Evolutionary conservation across 2,329 filamentous ascomycete genomes (phyloP), one percentile per base, ranked within the genome.

Genomic region (Botryotinia convoluta): DNA sequence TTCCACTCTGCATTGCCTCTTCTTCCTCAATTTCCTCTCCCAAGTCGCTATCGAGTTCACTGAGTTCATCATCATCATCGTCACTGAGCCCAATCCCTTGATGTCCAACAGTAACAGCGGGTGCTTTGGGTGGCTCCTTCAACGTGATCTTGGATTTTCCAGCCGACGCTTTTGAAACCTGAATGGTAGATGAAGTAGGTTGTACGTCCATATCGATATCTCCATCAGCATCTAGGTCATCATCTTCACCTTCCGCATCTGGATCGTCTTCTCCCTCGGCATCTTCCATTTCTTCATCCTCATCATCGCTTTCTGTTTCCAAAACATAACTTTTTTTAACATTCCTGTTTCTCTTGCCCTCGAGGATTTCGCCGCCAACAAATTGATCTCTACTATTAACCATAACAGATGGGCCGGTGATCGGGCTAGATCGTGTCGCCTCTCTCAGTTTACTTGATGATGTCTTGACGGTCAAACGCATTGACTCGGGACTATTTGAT

Each of bases 1-100:
- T 81, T 14, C 82, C 82, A 67, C 76, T 77, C 67, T 78, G 77
- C 74, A 78, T 78, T 26, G 86, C 86, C 65, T 87, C 86, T 62
- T 87, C 86, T 42, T 84, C 83, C 32, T 86, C 85, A 61, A 85
- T 83, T 37, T 86, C 86, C 45, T 86, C 85, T 14, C 80, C 82
- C 61, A 79, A 32, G 37, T 79, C 78, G 37, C 80, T 79, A 48
- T 80, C 80, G 26, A 81, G 73, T 29, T 81, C 80, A 70, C 79
- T 81, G 71, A 82, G 74, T 48, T 82, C 80, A 51, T 82, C 81
- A 62, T 82, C 80, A 73, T 82, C 81, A 64, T 82, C 80, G 72
- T 82, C 81, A 61, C 79, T 77, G 61, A 75, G 74, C 16, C 77
- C 76, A 48, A 77, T 71, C 45, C 80, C 79, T 59, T 81, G 80